Evolutionary conservation across 2,329 filamentous ascomycete genomes (phyloP).

Genomic region (Chaetomium strumarium): DNA sequence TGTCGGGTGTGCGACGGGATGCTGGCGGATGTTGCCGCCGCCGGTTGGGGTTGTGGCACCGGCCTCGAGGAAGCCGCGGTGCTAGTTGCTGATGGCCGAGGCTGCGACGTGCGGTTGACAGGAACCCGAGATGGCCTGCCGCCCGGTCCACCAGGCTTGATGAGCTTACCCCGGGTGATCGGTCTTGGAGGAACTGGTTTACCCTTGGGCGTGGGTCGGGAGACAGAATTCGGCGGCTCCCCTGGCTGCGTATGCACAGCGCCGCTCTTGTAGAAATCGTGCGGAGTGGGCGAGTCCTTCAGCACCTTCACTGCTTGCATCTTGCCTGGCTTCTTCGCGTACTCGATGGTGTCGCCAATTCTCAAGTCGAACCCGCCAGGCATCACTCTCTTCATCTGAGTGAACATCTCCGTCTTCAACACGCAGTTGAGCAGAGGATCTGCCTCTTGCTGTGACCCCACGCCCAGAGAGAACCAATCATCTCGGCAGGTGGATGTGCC

Average conservation of each 20-base stretch:
- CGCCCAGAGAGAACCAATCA: slow-evolving; percentile 92
- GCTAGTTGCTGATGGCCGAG: slow-evolving; percentile 34
- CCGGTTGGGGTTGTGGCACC: slow-evolving; percentile 27
- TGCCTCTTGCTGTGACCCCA: slow-evolving; percentile 84
- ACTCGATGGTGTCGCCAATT: slow-evolving; percentile 81
- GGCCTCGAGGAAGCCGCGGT: slow-evolving; percentile 23
- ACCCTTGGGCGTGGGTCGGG: slow-evolving; percentile 76
- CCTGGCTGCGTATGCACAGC: slow-evolving; percentile 81
- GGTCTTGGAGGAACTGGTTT: slow-evolving; percentile 83
- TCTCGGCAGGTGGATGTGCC: slow-evolving; percentile 76
- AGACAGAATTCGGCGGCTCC: slow-evolving; percentile 75
- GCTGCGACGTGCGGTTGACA: slow-evolving; percentile 40
- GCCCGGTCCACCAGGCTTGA: slow-evolving; percentile 81
- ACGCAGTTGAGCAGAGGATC: slow-evolving; percentile 92
- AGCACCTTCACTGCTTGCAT: slow-evolving; percentile 80
- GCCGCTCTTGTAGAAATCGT: slow-evolving; percentile 90
- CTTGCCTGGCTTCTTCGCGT: slow-evolving; percentile 97
- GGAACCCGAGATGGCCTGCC: slow-evolving; percentile 71
- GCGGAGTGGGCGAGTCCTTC: slow-evolving; percentile 72
- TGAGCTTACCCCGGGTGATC: slow-evolving; percentile 87
- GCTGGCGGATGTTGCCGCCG: slow-evolving; percentile 29
- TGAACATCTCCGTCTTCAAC: slow-evolving; percentile 96
- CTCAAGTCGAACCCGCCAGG: slow-evolving; percentile 76
- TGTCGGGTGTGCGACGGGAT: slow-evolving; percentile 50
- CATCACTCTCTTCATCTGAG: slow-evolving; percentile 76